Evolutionary conservation across 768 basidiomycete genomes (phyloP), one percentile per base, ranked within the genome.

Genomic region (Sarcomyxa edulis): DNA sequence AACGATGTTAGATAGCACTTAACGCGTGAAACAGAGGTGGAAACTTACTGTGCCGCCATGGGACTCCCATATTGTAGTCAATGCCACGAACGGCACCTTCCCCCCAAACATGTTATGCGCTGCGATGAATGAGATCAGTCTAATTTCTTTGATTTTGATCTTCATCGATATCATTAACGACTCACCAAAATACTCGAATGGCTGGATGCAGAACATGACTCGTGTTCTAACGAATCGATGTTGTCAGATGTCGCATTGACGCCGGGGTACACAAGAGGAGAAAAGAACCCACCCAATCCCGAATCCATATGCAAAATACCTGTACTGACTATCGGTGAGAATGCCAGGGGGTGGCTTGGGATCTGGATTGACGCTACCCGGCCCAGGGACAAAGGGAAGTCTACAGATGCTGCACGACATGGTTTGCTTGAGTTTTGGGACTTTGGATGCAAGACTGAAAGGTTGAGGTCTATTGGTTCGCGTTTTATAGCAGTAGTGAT

Each of bases 371-470:
- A n/a, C n/a, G n/a, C n/a, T n/a, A n/a, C n/a, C n/a, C n/a, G n/a
- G n/a, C n/a, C n/a, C n/a, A 6, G 54, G 54, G 9, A 49, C 44
- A 44, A 56, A 54, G 5, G 56, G 53, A 7, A 56, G 47, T n/a
- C 46, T 52, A 40, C 55, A 58, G 20, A 58, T 36, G 37, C 42
- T 33, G 39, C 54, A 58, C 19, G 50, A 52, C 53, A 55, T 52
- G 43, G n/a, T n/a, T n/a, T n/a, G n/a, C n/a, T n/a, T n/a, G n/a
- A n/a, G n/a, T n/a, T n/a, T n/a, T n/a, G n/a, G n/a, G n/a, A n/a
- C n/a, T n/a, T n/a, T n/a, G n/a, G n/a, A n/a, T n/a, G n/a, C n/a
- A n/a, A n/a, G n/a, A n/a, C n/a, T n/a, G n/a, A n/a, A n/a, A n/a
- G n/a, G n/a, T n/a, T n/a, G n/a, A n/a, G n/a, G n/a, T n/a, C n/a